phyloP scores from a whole-genome alignment of 257 asterid species.

The Nicotiana benthamiana region DNA sequence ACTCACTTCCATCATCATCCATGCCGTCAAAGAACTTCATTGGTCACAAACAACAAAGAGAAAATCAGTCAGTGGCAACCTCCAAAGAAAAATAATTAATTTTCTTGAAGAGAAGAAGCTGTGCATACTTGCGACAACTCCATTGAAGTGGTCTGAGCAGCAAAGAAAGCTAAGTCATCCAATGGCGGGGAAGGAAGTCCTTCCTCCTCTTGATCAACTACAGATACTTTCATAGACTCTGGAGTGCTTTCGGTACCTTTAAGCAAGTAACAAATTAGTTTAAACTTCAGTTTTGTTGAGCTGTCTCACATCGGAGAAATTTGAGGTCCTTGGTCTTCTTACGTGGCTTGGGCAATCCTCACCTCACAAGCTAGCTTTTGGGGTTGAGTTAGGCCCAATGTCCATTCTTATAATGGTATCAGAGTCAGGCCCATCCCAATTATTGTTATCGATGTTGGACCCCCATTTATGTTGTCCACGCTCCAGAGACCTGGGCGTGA shows the following conservation, averaged over 20 bases:
- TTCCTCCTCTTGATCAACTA: conserved; percentile 53
- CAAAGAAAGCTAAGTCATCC: conserved; percentile 78
- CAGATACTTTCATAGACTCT: conserved; percentile 59
- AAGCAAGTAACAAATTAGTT: not conserved
- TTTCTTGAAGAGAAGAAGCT: not conserved
- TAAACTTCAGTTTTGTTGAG: not conserved
- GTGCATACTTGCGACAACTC: conserved; percentile 64
- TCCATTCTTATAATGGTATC: too few relatives aligned
- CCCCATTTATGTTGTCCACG: too few relatives aligned
- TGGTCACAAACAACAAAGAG: conserved; percentile 16
- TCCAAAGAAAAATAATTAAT: not conserved
- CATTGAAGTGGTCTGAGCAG: conserved; percentile 50
- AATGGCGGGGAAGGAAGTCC: conserved; percentile 97
- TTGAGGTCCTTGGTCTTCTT: too few relatives aligned
- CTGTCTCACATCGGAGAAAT: too few relatives aligned
- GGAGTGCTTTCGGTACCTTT: conserved; percentile 44
- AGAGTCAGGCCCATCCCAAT: too few relatives aligned
- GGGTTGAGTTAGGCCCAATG: too few relatives aligned
- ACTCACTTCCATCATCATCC: conserved; percentile 99
- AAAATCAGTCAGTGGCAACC: conserved; percentile 21
- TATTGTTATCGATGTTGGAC: too few relatives aligned
- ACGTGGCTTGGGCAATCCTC: too few relatives aligned
- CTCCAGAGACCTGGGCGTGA: too few relatives aligned
- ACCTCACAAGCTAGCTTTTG: too few relatives aligned
- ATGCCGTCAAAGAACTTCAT: conserved; percentile 86